These are phyloP conservation scores for Sutorius eximius DNA, from an alignment of 1,284 basidiomycete genomes.

Conservation along the genomic window DNA sequence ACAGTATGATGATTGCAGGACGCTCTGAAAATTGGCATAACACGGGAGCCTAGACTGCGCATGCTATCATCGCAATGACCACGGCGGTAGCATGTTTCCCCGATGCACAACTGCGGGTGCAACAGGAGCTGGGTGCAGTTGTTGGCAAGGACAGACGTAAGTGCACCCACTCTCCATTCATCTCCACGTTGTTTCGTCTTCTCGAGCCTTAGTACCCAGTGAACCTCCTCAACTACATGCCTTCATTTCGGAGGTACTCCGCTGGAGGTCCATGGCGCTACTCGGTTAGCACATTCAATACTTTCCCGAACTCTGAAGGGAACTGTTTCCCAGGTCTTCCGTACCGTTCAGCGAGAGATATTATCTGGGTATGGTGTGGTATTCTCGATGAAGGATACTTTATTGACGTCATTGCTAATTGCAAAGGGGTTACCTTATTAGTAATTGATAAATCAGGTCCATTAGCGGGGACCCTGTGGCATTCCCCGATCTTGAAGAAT, in stretches of 20 bases:
- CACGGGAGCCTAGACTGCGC: constrained; percentile 40
- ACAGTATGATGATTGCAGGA: constrained; percentile 38
- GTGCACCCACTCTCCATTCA: background rate
- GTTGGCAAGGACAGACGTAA: constrained; percentile 39
- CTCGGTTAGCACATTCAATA: constrained; percentile 38
- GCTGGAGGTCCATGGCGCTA: constrained; percentile 64
- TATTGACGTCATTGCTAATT: background rate
- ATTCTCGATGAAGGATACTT: background rate
- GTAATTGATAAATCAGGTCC: constrained; percentile 34
- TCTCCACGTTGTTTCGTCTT: background rate
- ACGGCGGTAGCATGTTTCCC: constrained; percentile 68
- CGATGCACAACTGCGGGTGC: constrained; percentile 52
- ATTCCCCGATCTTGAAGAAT: constrained; percentile 58
- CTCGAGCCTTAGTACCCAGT: constrained; percentile 36
- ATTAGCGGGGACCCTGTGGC: constrained; percentile 55
- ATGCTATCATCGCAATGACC: constrained; percentile 55
- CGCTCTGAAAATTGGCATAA: background rate
- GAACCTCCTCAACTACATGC: constrained; percentile 56
- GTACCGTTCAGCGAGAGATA: constrained; percentile 59
- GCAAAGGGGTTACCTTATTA: constrained; percentile 52
- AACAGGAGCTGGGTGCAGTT: constrained; percentile 59
- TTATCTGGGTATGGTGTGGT: constrained; percentile 46
- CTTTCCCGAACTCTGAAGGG: background rate
- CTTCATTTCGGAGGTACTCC: constrained; percentile 63
- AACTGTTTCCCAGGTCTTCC: constrained; percentile 41